Evolutionary conservation across 805 yeast species (phyloP), one percentile per base, ranked within the genome.

Genomic region (Candida dajiaensis): DNA sequence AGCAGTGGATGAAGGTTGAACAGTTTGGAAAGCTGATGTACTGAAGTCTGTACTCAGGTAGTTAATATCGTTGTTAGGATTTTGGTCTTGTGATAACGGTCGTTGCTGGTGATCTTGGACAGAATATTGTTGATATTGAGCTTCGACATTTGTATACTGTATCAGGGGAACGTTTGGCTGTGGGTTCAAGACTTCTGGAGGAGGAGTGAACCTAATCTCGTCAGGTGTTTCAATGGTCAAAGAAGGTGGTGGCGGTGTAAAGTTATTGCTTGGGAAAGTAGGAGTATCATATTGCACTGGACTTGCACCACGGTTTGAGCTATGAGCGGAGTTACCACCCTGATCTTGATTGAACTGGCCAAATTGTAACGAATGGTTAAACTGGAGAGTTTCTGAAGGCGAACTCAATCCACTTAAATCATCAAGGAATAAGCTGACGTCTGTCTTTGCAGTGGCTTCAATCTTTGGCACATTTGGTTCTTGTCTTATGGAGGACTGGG

Each of bases 11-110:
- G 50, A 42, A 10, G 43, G 20, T 16, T 55, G 54, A 20, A 49
- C 44, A 12, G 51, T 54, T 11, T 50, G 53, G 44, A 57, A 56
- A 6, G 49, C 46, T 11, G 48, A 25, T 1, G 50, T 29, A 10
- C 52, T 48, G 46, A 50, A 55, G 23, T 52, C 52, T 6, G 54
- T 49, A 19, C 50, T 51, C 8, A 56, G 36, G 36, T 45, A 51
- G 36, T 47, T 20, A 6, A 33, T 16, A 16, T 33, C 36, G 20
- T 41, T 42, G 33, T 22, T 37, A 1, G 31, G 10, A 15, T 42
- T 38, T 33, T 37, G 41, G 18, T 12, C 16, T 38, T 33, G 35
- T 43, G 21, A 20, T 29, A 26, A 23, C 15, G 16, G 37, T 21
- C 41, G 44, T 28, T 20, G 38, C 12, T 46, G 42, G 19, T 26